Conservation (phyloP, 192 early-diverging fungal species). For the Backusella tarrabulga region DNA sequence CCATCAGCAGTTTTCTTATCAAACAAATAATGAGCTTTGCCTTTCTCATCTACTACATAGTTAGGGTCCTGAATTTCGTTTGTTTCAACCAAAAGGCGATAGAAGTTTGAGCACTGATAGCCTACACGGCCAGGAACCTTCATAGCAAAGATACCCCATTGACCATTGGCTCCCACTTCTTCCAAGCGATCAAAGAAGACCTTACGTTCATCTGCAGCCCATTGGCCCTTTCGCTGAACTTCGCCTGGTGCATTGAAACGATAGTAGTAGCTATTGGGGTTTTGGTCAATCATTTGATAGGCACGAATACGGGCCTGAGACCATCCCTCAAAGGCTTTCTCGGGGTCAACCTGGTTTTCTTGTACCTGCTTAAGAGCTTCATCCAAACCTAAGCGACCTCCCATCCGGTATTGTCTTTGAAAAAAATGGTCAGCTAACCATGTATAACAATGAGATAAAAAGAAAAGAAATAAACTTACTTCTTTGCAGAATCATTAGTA, state of each 20-base stretch:
- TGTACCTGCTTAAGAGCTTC: conserved; percentile 88
- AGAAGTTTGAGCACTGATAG: conserved; percentile 98
- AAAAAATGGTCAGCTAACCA: not conserved
- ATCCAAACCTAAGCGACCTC: conserved; percentile 77
- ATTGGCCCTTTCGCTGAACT: conserved; percentile 88
- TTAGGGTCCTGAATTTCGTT: conserved; percentile 88
- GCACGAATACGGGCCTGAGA: conserved; percentile 90
- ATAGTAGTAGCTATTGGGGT: conserved; percentile 98
- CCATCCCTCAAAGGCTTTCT: conserved; percentile 95
- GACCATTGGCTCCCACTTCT: conserved; percentile 91
- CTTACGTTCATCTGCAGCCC: conserved; percentile 85
- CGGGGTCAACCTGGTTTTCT: conserved; percentile 72
- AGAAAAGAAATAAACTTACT: conserved; percentile 38
- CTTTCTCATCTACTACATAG: conserved; percentile 88
- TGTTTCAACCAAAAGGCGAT: conserved; percentile 85
- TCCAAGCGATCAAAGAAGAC: conserved; percentile 81
- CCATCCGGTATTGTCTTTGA: conserved; percentile 56
- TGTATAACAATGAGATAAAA: not conserved
- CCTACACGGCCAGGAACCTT: conserved; percentile 93
- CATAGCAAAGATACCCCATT: conserved; percentile 98
- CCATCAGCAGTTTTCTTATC: conserved; percentile 84
- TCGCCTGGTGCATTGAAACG: conserved; percentile 97
- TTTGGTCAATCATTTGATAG: conserved; percentile 89
- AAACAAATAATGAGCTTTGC: conserved; percentile 89
- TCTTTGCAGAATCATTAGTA: conserved; percentile 71